Evolutionary conservation across 345 rosid species (phyloP), one percentile per base, ranked within the genome.

Genomic region (Cardamine resedifolia): DNA sequence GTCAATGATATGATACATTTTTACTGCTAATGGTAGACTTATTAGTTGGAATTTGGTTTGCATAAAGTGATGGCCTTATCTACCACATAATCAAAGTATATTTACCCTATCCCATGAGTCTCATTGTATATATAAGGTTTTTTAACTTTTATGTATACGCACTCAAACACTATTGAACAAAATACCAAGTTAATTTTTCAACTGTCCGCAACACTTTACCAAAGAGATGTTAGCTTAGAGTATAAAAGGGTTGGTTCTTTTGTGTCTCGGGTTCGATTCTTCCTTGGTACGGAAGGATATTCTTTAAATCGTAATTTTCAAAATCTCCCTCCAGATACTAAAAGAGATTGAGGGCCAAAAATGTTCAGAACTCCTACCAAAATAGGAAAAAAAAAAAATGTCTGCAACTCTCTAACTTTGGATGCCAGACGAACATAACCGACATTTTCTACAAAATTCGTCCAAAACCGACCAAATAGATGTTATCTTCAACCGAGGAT

Each of bases 381-480:
- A n/a, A n/a, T n/a, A n/a, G n/a, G n/a, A n/a, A n/a, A n/a, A n/a
- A n/a, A n/a, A n/a, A n/a, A n/a, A n/a, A n/a, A 15, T 55, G 44
- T 39, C 39, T 6, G 24, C 39, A 26, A 26, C 61, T 26, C 48
- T 39, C 60, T 10, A 23, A 34, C 47, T 34, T 15, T 23, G 16
- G 57, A 48, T 66, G 48, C 8, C 45, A 15, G 19, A 55, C 36
- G 43, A 68, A 43, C 53, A 43, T 12, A 18, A 28, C 15, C 7
- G 18, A 68, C 10, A 55, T 12, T 27, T 41, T 28, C 63, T 28
- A 41, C 9, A 68, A 26, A 15, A 39, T 33, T 39, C 30, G 41
- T 27, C 20, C 30, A 41, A 26, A 55, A 58, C 73, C 47, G 31
- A 31, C 65, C 36, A 45, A 21, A 70, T n/a, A 56, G 23, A 44